These are phyloP conservation scores for Nothopassalora personata DNA, from an alignment of 2,329 filamentous ascomycete genomes.

Conservation along the genomic window DNA sequence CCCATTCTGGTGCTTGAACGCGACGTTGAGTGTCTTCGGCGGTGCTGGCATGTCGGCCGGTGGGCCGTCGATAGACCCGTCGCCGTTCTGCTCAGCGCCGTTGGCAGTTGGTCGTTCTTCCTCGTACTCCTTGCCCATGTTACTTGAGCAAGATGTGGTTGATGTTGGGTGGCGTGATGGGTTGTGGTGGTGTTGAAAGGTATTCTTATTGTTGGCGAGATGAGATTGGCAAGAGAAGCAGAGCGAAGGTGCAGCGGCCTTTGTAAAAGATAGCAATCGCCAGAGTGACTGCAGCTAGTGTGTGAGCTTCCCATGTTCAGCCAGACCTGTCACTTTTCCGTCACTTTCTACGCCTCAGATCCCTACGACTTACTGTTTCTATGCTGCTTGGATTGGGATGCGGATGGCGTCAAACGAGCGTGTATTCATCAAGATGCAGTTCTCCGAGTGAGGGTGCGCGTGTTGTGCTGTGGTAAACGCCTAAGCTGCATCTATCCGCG, in stretches of 20 bases:
- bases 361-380: too few relatives aligned
- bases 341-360: background rate
- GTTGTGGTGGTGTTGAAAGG: background rate
- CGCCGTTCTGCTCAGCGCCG: conserved; percentile 1
- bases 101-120: background rate
- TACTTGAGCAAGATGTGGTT: background rate
- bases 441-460: background rate
- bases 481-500: background rate
- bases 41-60: background rate
- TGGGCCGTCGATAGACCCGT: background rate
- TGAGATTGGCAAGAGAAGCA: background rate
- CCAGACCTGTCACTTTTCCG: background rate
- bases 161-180: background rate
- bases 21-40: conserved; percentile 4
- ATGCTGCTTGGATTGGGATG: too few relatives aligned
- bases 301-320: background rate
- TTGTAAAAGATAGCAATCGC: background rate
- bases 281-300: background rate
- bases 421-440: background rate
- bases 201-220: background rate
- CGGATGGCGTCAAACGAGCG: too few relatives aligned
- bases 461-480: background rate
- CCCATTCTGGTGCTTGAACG: conserved; percentile 17
- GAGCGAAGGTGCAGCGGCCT: background rate
- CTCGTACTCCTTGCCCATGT: background rate